Evolutionary conservation across 2,329 filamentous ascomycete genomes (phyloP), one percentile per base, ranked within the genome.

Genomic region (Penicillium sp.): DNA sequence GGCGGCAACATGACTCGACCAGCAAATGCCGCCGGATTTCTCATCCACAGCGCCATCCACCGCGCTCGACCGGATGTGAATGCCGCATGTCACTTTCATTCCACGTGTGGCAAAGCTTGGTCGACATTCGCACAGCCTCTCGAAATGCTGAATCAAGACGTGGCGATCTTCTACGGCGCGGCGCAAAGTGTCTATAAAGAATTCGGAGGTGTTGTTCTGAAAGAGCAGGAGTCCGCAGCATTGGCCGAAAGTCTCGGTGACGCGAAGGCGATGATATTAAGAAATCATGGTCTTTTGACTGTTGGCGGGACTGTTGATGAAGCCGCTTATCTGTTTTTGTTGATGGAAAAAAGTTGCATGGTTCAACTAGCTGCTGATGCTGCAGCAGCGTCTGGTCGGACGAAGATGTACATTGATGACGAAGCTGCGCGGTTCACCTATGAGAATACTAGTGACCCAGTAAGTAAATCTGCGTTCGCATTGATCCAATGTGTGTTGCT

Each of bases 291-390:
- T 0, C 74, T 92, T 34, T 71, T 91, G 47, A 89, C 86, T 0
- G 87, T 90, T 0, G 89, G 89, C 4, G 65, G 71, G 6, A 91
- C 88, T 0, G 88, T 91, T 2, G 88, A 91, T 66, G 88, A 91
- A 71, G 88, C 88, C 1, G 85, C 85, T 0, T 91, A 86, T 69
- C 70, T 90, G 48, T 88, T 90, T 67, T 85, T 83, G 0, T 73
- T 88, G 43, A 79, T 90, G 69, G 88, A 91, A 70, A 79, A 86
- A 46, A 85, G 82, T 44, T 91, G 88, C 68, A 80, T 84, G 52
- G 81, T 89, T 31, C 88, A 91, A 27, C 24, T 27, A 27, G 24
- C 24, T 27, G 24, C 24, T 8, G 24, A 27, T 27, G 24, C 24
- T 5, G 24, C 24, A 6, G 24, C 24, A 6, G 24, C 24, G 24